Conservation (phyloP, 2,329 filamentous ascomycete genomes). For the Colletotrichum sansevieriae region DNA sequence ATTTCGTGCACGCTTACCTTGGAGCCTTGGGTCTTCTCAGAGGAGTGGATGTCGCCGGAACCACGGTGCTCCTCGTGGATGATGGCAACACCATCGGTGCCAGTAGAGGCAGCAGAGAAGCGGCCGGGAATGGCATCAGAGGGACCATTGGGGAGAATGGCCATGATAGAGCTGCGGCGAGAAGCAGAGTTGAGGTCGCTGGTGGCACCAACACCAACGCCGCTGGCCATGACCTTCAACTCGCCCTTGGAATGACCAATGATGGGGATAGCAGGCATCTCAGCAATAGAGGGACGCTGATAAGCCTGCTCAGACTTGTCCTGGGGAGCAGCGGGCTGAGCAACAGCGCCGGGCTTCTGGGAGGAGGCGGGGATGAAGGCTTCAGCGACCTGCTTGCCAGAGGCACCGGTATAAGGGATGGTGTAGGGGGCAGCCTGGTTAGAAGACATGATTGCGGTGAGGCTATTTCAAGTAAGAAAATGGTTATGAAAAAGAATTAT, state of each 20-base stretch:
- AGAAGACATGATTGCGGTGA: conserved; percentile 19
- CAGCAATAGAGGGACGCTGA: conserved; percentile 4
- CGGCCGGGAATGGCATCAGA: conserved; percentile 22
- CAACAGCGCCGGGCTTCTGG: conserved; percentile 1
- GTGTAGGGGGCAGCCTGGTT: conserved; percentile 46
- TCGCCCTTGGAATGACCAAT: conserved; percentile 17
- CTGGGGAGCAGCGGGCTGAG: conserved; percentile 13
- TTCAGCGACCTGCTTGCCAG: conserved; percentile 43
- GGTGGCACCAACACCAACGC: not conserved
- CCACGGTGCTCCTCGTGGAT: not conserved
- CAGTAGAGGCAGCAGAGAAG: conserved; percentile 21
- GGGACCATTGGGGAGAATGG: not conserved
- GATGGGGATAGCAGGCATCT: not conserved
- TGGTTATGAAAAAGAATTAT: not conserved
- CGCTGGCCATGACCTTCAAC: not conserved
- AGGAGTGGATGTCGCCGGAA: conserved; percentile 2
- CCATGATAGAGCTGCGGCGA: not conserved
- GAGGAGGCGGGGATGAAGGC: conserved; percentile 31
- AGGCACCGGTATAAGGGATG: conserved; percentile 46
- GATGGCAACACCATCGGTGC: conserved; percentile 24
- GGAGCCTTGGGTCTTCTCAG: not conserved
- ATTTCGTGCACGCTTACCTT: not conserved
- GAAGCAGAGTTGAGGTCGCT: conserved; percentile 5
- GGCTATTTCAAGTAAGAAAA: conserved; percentile 22
- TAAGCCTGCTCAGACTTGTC: not conserved